Evolutionary conservation across 129 eudicot genomes (phyloP), one percentile per base, ranked within the genome.

Genomic region (Lactuca saligna): DNA sequence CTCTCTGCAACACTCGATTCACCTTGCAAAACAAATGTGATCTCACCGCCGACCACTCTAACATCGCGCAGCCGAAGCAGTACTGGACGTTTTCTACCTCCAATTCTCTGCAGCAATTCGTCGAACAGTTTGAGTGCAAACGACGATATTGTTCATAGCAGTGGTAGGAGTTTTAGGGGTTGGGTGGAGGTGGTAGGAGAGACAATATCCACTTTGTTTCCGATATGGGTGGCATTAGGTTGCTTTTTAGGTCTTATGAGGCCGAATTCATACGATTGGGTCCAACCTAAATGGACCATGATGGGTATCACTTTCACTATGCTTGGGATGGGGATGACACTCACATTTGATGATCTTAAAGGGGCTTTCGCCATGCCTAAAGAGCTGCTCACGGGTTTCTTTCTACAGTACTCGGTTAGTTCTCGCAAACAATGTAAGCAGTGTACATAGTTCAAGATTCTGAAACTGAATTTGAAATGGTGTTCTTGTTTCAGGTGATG

Each of bases 261-360:
- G 63, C 96, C 98, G 2, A 61, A 32, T 56, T 84, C 88, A 4
- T 92, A 72, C 81, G 65, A 71, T 65, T 92, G 98, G 96, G 96
- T 92, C 12, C 75, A 74, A 49, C 91, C 96, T 9, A 64, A 80
- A 61, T 83, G 79, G 86, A 84, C 87, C 17, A 80, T 93, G 55
- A 71, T 74, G 78, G 96, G 96, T 14, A 79, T 92, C 56, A 87
- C 96, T 2, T 51, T 89, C 31, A 92, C 95, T 56, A 92, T 92
- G 98, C 87, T 92, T 73, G 98, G 98, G 3, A 93, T 93, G 98
- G 98, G 98, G 34, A 93, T 93, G 98, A 85, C 98, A 20, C 83
- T 93, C 37, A 89, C 95, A 13, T 83, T 89, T 50, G 90, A 93
- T 87, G 98, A 93, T 80, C 90, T 93, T 32, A 71, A 79, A 13